A percentile compares a stretch with the other conserved stretches of the same genome.
These are phyloP conservation scores for Iodosphaeria phyllophila DNA, from an alignment of 2,329 filamentous ascomycete species.

Conservation along the genomic window DNA sequence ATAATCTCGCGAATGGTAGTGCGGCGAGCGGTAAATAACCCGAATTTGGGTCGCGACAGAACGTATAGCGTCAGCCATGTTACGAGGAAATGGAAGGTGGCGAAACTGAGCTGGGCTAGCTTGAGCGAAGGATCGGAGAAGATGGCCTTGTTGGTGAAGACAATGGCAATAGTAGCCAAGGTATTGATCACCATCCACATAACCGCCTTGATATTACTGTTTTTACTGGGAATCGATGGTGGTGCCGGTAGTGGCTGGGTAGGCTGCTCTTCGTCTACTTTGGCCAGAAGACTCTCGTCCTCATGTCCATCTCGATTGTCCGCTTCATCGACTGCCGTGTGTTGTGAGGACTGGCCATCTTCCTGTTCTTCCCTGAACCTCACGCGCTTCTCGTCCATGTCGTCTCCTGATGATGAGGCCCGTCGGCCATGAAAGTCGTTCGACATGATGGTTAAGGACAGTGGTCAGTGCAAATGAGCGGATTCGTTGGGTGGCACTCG, in stretches of 20 bases:
- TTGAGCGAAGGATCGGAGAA: slow-evolving; percentile 44
- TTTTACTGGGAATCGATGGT: slow-evolving; percentile 13
- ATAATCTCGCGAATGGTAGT: slow-evolving; percentile 36
- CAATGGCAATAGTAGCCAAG: slow-evolving; percentile 42
- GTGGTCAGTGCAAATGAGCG: no score
- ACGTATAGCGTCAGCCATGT: slow-evolving; percentile 44
- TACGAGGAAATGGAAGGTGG: slow-evolving; percentile 48
- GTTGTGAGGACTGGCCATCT: slow-evolving; percentile 12
- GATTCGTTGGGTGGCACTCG: no score
- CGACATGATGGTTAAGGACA: no score
- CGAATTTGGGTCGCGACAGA: slow-evolving; percentile 37
- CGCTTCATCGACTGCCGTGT: slow-evolving; percentile 17
- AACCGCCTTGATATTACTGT: slow-evolving; percentile 18
- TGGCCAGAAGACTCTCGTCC: slow-evolving; percentile 19
- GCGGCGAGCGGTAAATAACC: slow-evolving; percentile 38
- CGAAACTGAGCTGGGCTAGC: slow-evolving; percentile 45
- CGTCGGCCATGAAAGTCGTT: no score
- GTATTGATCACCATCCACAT: slow-evolving; percentile 44
- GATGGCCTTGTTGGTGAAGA: slow-evolving; percentile 54
- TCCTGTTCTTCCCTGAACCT: slow-evolving; percentile 12
- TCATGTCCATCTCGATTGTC: slow-evolving; percentile 21
- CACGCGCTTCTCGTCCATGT: slow-evolving; percentile 16
- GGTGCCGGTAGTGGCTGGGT: slow-evolving; percentile 10
- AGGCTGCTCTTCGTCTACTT: slow-evolving; percentile 13
- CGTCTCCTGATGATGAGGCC: slow-evolving; percentile 13